Evolutionary conservation across 768 basidiomycete species (phyloP), one percentile per base, ranked within the genome.

Genomic region (Zangia roseola): DNA sequence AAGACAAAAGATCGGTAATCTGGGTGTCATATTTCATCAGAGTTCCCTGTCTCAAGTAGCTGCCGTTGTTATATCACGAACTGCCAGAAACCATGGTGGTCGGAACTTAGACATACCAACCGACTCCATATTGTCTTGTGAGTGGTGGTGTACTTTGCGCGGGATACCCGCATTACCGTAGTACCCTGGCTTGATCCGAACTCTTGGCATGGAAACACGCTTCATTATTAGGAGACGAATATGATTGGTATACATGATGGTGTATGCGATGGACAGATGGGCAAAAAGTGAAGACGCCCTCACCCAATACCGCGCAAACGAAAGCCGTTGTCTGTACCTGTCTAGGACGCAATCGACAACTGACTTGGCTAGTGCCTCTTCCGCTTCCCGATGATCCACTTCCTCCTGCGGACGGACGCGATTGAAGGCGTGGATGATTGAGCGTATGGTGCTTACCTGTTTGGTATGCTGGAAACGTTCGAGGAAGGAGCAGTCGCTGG

Each of bases 401-500:
- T 83, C 82, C 54, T 81, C 81, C 82, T 81, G 60, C 10, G 26
- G 6, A 42, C 17, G 41, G 7, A 4, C 3, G 14, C 1, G 10
- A 19, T 7, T 23, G 4, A 6, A 10, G 19, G 5, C 3, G 26
- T 42, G 20, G 45, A 33, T 17, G 24, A 10, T 25, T 24, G 20
- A 21, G 20, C 17, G 25, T 19, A 37, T 13, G 30, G 13, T 19
- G 56, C 70, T 39, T 54, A 81, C 84, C 77, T 73, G 76, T 67
- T 76, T 79, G 40, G 71, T 69, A 23, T 78, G 76, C 64, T 83
- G 80, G 58, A 86, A 77, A 9, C 83, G 75, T 56, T 85, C 77
- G 47, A 85, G 68, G 62, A 86, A 86, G 9, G 83, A 83, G 8
- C 84, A 84, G 56, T 86, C 84, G 61, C 84, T 79, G 47, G 82